Conservation (phyloP, 257 asterid genomes). For the Cynanchum wilfordii region DNA sequence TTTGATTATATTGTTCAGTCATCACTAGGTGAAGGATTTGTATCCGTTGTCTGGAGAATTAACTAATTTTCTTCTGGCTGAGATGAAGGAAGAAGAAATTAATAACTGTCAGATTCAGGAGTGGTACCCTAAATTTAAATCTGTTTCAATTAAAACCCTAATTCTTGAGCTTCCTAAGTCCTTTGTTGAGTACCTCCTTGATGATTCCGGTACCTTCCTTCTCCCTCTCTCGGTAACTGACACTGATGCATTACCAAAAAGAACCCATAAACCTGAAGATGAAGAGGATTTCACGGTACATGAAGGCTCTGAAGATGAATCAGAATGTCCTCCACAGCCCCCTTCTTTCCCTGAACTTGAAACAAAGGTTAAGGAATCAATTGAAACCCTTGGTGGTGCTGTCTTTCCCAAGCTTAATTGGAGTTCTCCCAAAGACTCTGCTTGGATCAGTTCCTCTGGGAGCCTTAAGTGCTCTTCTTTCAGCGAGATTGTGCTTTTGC, state of each 20-base stretch:
- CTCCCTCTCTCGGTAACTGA: conserved; percentile 65
- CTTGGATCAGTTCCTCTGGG: conserved; percentile 81
- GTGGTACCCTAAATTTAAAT: conserved; percentile 81
- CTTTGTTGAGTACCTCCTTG: conserved; percentile 55
- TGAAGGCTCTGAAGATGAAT: conserved; percentile 70
- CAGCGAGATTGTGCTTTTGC: conserved; percentile 67
- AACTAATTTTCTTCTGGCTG: not conserved
- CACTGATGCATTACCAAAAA: conserved; percentile 72
- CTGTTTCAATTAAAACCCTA: conserved; percentile 53
- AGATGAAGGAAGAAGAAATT: conserved; percentile 68
- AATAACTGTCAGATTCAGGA: conserved; percentile 87
- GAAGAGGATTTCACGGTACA: conserved; percentile 53
- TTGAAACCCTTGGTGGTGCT: conserved; percentile 76
- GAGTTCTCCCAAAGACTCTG: conserved; percentile 89
- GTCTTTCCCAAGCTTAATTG: conserved; percentile 86
- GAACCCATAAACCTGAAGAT: conserved; percentile 64
- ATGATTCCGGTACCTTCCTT: conserved; percentile 69
- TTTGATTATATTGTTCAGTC: not conserved
- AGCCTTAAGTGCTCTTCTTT: conserved; percentile 68
- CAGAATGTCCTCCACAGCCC: conserved; percentile 50
- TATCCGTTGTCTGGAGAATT: not conserved
- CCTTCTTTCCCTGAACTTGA: conserved; percentile 83
- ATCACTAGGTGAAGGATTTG: not conserved
- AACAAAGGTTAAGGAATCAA: conserved; percentile 46
- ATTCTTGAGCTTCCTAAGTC: conserved; percentile 71